Base-by-base conservation (phyloP, 441 rosid species). In the Aleurites moluccanus region DNA sequence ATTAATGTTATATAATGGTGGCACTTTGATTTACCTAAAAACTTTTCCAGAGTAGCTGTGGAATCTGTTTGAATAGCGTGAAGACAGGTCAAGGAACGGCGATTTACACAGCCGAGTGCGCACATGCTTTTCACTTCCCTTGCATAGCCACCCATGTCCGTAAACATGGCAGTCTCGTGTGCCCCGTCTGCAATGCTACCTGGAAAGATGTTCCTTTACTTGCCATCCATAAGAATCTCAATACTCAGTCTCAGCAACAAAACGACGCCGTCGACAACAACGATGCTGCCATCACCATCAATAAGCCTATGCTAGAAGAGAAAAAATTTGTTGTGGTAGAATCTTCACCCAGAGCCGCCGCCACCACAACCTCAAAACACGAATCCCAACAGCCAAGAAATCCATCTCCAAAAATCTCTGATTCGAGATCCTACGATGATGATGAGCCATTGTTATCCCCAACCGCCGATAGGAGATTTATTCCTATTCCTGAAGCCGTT, bases 51-150 rank as follows among this genome's bases (percentile, higher is more conserved):
- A 86, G 80, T 61, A 84, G 93, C 79, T 94, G 97, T 33, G 97
- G 93, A 79, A 90, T 94, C 75, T 94, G 97, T 75, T 78, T 80
- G 75, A 90, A 90, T 73, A 89, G 85, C 63, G 92, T 87, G 77
- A 92, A 87, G 73, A 82, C 87, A 6, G 97, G 97, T 20, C 96
- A 91, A 63, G 97, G 97, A 5, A 90, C 96, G 53, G 98, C 95
- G 57, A 90, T 92, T 62, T 92, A 90, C 88, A 94, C 97, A 27
- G 97, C 98, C 30, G 98, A 91, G 79, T 94, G 98, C 57, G 84
- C 93, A 0, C 98, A 94, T 73, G 79, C 92, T 42, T 94, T 94
- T 70, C 98, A 94, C 75, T 91, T 94, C 73, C 92, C 92, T 11
- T 94, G 98, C 82, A 80, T 92, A 25, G 83, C 96, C 40, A 67